phyloP scores from a whole-genome alignment of 106 monocot species.

The Dioscorea zingiberensis region DNA sequence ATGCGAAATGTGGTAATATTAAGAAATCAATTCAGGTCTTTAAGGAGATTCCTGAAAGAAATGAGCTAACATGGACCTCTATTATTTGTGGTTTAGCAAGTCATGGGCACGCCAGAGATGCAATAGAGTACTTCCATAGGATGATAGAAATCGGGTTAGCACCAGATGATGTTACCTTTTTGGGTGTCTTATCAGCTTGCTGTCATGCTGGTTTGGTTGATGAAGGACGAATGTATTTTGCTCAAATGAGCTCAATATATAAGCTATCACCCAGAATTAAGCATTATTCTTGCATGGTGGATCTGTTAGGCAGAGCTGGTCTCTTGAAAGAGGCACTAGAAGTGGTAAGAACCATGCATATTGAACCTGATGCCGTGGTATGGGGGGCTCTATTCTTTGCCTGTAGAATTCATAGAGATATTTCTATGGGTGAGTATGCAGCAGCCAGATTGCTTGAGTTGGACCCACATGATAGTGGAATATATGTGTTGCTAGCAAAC shows the following conservation, averaged over 20 bases:
- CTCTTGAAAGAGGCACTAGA: conserved; percentile 48
- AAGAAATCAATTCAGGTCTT: conserved; percentile 24
- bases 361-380: conserved; percentile 43
- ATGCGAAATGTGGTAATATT: conserved; percentile 55
- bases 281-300: conserved; percentile 75
- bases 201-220: conserved; percentile 49
- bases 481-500: conserved; percentile 42
- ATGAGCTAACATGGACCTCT: conserved; percentile 44
- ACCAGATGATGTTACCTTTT: conserved; percentile 55
- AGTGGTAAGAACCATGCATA: conserved; percentile 38
- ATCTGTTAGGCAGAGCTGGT: conserved; percentile 59
- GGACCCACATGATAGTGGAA: conserved; percentile 33
- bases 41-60: conserved; percentile 30
- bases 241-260: conserved; percentile 40
- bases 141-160: conserved; percentile 38
- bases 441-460: conserved; percentile 25
- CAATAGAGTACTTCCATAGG: conserved; percentile 26
- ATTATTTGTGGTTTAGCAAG: conserved; percentile 46
- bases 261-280: conserved; percentile 34
- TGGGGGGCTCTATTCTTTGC: conserved; percentile 59
- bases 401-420: conserved; percentile 38
- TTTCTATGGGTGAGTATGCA: conserved; percentile 36
- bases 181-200: conserved; percentile 59
- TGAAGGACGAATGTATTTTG: conserved; percentile 44
- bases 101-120: conserved; percentile 38